Percentiles rank a stretch among this genome's conserved stretches.
Evolutionary conservation across 176 grass and related monocot genomes (phyloP).

Genomic region (Areca catechu): DNA sequence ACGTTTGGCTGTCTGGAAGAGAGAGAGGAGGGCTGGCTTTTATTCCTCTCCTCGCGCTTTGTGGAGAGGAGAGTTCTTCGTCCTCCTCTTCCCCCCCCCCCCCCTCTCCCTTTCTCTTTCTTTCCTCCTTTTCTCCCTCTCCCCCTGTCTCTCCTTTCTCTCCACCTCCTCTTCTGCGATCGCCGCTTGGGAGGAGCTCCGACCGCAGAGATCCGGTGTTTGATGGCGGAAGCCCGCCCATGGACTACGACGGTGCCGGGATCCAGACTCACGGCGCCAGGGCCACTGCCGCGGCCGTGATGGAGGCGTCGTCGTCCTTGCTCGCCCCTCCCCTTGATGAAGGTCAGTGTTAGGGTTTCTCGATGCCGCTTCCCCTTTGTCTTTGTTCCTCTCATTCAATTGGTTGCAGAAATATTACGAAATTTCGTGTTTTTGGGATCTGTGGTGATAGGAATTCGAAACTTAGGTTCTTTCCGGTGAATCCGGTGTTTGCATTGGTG

Average conservation of each 20-base stretch:
- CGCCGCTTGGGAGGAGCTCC: no score
- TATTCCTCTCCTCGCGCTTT: slow-evolving; percentile 29
- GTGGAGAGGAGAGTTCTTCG: slow-evolving; percentile 21
- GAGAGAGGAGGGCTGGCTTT: slow-evolving; percentile 58
- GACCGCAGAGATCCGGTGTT: no score
- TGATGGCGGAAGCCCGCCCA: no score
- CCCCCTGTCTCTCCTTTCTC: no score
- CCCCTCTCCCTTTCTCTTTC: not conserved
- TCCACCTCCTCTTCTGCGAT: no score
- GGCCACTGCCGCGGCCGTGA: not conserved
- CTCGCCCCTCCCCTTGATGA: slow-evolving; percentile 39
- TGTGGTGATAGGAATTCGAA: no score
- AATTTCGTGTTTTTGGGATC: no score
- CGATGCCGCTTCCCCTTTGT: not conserved
- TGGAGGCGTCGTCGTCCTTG: slow-evolving; percentile 42
- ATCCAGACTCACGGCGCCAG: slow-evolving; percentile 20
- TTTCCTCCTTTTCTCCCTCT: no score
- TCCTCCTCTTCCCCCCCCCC: not conserved
- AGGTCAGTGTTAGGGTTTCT: slow-evolving; percentile 45
- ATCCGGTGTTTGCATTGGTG: no score
- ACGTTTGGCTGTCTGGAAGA: slow-evolving; percentile 58
- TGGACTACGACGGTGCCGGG: slow-evolving; percentile 27
- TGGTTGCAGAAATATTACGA: no score
- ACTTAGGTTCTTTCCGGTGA: no score
- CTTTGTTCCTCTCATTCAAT: no score